Evolutionary conservation across 768 basidiomycete genomes (phyloP).

Genomic region (Paxillus involutus): DNA sequence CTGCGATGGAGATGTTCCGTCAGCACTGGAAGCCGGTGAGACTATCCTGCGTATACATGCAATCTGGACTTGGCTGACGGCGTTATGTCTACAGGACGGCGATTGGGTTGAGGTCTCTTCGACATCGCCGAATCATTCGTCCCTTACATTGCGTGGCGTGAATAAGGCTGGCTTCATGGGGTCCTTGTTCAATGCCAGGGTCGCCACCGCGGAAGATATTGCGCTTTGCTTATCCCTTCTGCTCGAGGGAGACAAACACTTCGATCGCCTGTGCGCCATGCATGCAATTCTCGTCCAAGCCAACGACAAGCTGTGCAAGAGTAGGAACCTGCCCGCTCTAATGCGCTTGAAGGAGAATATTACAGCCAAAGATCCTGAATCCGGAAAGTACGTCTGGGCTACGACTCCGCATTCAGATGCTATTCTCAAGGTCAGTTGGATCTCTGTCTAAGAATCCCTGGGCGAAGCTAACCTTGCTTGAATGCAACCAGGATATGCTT

Average conservation of each 20-base stretch:
- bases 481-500: constrained; percentile 25
- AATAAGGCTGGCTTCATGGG: constrained; percentile 35
- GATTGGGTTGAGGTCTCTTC: constrained; percentile 3
- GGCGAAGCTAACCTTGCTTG: not conserved
- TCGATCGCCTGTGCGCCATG: constrained; percentile 33
- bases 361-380: constrained; percentile 4
- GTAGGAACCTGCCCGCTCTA: constrained; percentile 16
- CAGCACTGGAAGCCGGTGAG: constrained; percentile 13
- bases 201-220: constrained; percentile 27
- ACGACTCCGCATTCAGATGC: constrained; percentile 11
- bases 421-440: constrained; percentile 19
- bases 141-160: constrained; percentile 17
- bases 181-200: constrained; percentile 26
- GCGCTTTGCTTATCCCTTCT: constrained; percentile 30
- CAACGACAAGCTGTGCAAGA: constrained; percentile 33
- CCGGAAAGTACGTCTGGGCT: constrained; percentile 23
- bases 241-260: constrained; percentile 13
- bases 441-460: not conserved
- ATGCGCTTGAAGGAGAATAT: constrained; percentile 19
- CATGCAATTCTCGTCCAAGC: constrained; percentile 34
- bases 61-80: not conserved
- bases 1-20: constrained; percentile 7
- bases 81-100: constrained; percentile 11
- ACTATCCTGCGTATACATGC: not conserved
- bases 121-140: not conserved